These are phyloP conservation scores for Cicer yamashitae DNA, from an alignment of 306 rosid genomes.

Conservation along the genomic window DNA sequence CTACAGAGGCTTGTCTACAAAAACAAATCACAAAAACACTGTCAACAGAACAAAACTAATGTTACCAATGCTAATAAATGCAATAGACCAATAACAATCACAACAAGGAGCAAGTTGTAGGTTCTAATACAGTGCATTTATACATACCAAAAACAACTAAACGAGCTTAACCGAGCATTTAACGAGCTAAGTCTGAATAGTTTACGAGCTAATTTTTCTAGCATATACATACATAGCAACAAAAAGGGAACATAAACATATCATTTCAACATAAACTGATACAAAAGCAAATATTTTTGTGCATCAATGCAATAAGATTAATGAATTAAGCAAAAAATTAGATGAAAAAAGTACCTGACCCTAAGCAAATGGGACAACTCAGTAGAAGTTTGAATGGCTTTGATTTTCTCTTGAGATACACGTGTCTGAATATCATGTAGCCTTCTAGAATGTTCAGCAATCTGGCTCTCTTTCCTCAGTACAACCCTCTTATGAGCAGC, in stretches of 20 bases:
- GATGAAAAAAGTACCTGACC: conserved; percentile 54
- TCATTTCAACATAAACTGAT: conserved; percentile 30
- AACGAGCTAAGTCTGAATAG: too few relatives aligned
- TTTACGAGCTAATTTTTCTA: not conserved
- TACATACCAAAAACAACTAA: conserved; percentile 1
- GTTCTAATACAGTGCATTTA: conserved; percentile 1
- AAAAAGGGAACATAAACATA: conserved; percentile 1
- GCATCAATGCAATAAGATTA: not conserved
- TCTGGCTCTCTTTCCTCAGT: conserved; percentile 75
- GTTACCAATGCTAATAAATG: conserved; percentile 1
- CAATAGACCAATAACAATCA: conserved; percentile 1
- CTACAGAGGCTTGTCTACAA: conserved; percentile 76
- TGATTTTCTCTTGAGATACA: conserved; percentile 50
- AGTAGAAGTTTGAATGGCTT: conserved; percentile 41
- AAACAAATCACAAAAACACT: conserved; percentile 35
- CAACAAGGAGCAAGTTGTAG: not conserved
- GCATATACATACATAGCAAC: conserved; percentile 10
- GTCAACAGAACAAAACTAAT: conserved; percentile 21
- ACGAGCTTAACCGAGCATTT: too few relatives aligned
- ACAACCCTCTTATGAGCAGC: conserved; percentile 63
- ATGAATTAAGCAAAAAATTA: not conserved
- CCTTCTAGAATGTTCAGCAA: conserved; percentile 64
- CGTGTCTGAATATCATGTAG: conserved; percentile 51
- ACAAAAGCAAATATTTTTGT: not conserved
- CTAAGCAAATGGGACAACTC: conserved; percentile 64